Percentiles rank a stretch among this genome's conserved stretches.
Conservation (phyloP, 306 rosid species). For the Leucaena leucocephala region DNA sequence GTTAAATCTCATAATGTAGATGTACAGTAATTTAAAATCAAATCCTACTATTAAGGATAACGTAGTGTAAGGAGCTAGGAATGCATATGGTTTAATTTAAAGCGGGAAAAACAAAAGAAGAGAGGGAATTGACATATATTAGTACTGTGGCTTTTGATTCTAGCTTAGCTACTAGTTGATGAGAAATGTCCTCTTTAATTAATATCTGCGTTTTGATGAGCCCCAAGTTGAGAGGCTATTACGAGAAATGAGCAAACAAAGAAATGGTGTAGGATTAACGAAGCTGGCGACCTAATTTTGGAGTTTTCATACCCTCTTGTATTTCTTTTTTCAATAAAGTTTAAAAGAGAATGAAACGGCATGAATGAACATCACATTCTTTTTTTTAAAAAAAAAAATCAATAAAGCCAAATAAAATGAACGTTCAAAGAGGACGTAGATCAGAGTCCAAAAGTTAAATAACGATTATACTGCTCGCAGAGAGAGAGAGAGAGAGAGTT, state of each 20-base stretch:
- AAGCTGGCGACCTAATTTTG: not conserved
- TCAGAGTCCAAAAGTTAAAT: not conserved
- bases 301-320: not conserved
- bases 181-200: not conserved
- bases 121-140: not conserved
- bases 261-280: conserved; percentile 11
- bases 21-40: conserved; percentile 4
- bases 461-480: not conserved
- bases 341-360: not conserved
- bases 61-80: conserved; percentile 6
- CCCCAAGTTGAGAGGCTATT: not conserved
- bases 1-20: conserved; percentile 16
- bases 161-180: not conserved
- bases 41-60: conserved; percentile 30
- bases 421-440: not conserved
- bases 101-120: not conserved
- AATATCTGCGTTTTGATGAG: not conserved
- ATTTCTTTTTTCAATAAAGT: not conserved
- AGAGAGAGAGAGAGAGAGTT: no score
- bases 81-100: not conserved
- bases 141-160: not conserved
- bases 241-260: not conserved
- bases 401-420: not conserved
- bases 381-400: not conserved
- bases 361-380: not conserved